Percentiles rank a stretch among this genome's conserved stretches.
Evolutionary conservation across 371 early-diverging fungal species (phyloP).

Genomic region (Actinomortierella ambigua): DNA sequence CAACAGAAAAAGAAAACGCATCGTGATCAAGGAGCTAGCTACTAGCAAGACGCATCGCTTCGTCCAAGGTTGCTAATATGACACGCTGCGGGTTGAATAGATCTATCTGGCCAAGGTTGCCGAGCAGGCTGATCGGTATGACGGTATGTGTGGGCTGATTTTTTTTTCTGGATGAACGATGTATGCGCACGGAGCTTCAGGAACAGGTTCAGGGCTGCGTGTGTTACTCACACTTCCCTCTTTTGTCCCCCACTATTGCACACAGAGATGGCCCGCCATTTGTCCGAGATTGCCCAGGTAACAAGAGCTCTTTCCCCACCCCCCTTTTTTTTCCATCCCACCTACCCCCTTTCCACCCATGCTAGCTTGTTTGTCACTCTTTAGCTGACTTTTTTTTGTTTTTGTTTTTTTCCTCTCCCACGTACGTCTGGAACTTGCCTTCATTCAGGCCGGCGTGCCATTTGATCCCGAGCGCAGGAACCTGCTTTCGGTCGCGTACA

Average conservation of each 20-base stretch:
- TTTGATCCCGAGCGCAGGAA: slow-evolving; percentile 94
- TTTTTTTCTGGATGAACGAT: slow-evolving; percentile 1
- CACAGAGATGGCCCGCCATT: slow-evolving; percentile 82
- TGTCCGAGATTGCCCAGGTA: slow-evolving; percentile 65
- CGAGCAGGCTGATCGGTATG: slow-evolving; percentile 99
- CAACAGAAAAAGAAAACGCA: too few relatives aligned
- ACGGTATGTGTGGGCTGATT: slow-evolving; percentile 48
- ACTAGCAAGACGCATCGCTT: too few relatives aligned
- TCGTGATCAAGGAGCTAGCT: too few relatives aligned
- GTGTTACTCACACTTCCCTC: not conserved
- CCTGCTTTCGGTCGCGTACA: slow-evolving; percentile 96
- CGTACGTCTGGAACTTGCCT: too few relatives aligned
- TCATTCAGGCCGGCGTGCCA: slow-evolving; percentile 57
- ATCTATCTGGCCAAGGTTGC: slow-evolving; percentile 97
- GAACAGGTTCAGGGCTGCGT: not conserved
- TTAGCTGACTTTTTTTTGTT: slow-evolving; percentile 1
- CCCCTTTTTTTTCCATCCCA: slow-evolving; percentile 2
- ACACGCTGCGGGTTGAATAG: slow-evolving; percentile 5
- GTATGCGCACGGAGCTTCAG: not conserved
- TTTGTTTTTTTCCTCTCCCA: not conserved
- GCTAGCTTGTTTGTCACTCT: not conserved
- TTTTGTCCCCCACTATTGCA: not conserved
- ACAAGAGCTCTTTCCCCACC: not conserved
- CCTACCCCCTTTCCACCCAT: not conserved
- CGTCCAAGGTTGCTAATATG: too few relatives aligned